These are phyloP conservation scores for Carex scoparia DNA, from an alignment of 176 grass and related monocot genomes.

Conservation along the genomic window DNA sequence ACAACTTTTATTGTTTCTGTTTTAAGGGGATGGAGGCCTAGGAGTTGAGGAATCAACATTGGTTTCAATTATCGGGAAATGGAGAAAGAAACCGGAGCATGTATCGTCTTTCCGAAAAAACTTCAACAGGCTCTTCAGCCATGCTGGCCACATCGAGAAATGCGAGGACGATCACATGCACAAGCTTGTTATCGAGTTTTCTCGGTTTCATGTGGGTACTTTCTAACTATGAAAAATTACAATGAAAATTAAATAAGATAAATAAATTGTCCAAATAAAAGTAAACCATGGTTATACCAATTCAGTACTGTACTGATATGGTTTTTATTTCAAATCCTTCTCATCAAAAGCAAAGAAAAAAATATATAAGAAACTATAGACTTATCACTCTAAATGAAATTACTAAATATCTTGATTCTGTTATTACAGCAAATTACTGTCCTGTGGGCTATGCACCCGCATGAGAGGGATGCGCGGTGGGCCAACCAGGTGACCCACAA, in stretches of 20 bases:
- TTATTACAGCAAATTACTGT: constrained; percentile 54
- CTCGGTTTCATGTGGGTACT: constrained; percentile 55
- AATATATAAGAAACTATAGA: not conserved
- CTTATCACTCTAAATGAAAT: not conserved
- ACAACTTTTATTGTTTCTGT: not conserved
- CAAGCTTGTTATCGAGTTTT: constrained; percentile 59
- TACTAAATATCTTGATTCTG: not conserved
- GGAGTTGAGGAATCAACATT: constrained; percentile 69
- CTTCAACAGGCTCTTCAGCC: constrained; percentile 48
- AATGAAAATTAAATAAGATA: not conserved
- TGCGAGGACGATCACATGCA: constrained; percentile 62
- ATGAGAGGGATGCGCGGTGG: constrained; percentile 80
- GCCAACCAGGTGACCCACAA: constrained; percentile 70
- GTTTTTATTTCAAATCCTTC: not conserved
- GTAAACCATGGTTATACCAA: not conserved
- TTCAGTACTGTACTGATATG: not conserved
- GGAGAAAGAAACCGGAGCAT: constrained; percentile 78
- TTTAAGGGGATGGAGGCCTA: constrained; percentile 58
- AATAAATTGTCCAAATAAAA: not conserved
- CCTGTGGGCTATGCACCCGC: constrained; percentile 90
- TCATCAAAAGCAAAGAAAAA: not conserved
- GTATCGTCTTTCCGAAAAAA: constrained; percentile 48
- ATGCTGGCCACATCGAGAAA: constrained; percentile 51
- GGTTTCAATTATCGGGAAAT: constrained; percentile 50
- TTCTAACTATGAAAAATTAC: not conserved